Evolutionary conservation across 306 rosid species (phyloP).

Genomic region (Parietaria judaica): DNA sequence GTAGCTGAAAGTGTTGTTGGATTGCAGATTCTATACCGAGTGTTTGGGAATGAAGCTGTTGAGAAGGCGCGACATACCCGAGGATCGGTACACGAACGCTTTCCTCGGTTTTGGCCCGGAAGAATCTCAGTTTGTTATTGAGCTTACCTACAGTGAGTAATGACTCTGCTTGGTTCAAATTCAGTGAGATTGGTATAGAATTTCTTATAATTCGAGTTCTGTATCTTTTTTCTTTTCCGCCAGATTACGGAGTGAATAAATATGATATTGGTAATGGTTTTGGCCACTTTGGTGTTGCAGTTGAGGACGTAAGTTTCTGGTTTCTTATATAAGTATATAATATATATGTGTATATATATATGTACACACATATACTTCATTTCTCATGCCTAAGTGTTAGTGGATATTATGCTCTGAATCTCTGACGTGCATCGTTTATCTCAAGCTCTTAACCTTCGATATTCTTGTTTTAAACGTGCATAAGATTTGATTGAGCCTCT

Average conservation of each 20-base stretch:
- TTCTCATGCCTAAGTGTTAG: too few species aligned
- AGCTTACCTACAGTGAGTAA: constrained; percentile 56
- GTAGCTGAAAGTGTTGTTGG: background rate
- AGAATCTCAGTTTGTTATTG: constrained; percentile 56
- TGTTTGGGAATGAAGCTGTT: constrained; percentile 75
- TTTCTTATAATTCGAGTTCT: background rate
- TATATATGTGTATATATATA: background rate
- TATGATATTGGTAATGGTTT: constrained; percentile 61
- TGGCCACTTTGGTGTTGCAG: constrained; percentile 68
- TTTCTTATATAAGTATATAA: background rate
- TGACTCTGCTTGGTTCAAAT: too few species aligned
- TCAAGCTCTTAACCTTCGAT: too few species aligned
- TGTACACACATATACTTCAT: background rate
- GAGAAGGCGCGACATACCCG: constrained; percentile 56
- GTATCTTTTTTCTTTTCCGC: background rate
- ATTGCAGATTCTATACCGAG: constrained; percentile 57
- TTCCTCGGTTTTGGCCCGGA: constrained; percentile 71
- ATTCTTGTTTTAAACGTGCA: too few species aligned
- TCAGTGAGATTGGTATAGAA: too few species aligned
- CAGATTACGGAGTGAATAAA: constrained; percentile 56
- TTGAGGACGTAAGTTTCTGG: constrained; percentile 53
- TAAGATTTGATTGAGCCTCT: background rate
- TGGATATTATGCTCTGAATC: too few species aligned
- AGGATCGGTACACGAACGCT: constrained; percentile 48
- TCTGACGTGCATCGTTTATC: too few species aligned